Evolutionary conservation across 345 rosid species (phyloP).

Genomic region (Raphanus sativus): DNA sequence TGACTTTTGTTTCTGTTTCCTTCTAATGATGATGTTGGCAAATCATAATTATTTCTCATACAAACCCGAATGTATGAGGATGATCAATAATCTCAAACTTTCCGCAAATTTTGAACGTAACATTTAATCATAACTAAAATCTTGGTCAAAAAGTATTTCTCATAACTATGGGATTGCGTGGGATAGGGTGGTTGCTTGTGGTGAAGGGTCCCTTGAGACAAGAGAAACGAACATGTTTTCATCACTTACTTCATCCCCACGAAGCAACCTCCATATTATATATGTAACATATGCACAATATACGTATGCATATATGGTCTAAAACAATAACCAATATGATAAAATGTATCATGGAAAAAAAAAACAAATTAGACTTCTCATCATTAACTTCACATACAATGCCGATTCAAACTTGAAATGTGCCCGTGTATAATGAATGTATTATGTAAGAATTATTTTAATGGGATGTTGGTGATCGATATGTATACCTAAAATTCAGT

Average conservation of each 20-base stretch:
- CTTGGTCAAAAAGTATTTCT: not conserved
- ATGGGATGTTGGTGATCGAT: not conserved
- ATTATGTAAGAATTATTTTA: not conserved
- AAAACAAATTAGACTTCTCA: not conserved
- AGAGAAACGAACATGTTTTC: slow-evolving; percentile 42
- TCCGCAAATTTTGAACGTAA: not conserved
- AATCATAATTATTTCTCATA: slow-evolving; percentile 7
- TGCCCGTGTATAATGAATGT: not conserved
- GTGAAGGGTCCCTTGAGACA: slow-evolving; percentile 34
- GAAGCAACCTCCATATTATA: slow-evolving; percentile 9
- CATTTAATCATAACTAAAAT: not conserved
- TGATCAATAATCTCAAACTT: slow-evolving; percentile 1
- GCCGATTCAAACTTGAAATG: slow-evolving; percentile 2
- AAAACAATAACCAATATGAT: not conserved
- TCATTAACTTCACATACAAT: not conserved
- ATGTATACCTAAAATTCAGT: not conserved
- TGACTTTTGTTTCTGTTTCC: slow-evolving; percentile 2
- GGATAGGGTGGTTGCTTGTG: slow-evolving; percentile 36
- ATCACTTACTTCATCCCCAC: slow-evolving; percentile 32
- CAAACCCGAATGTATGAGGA: not conserved
- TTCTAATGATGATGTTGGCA: slow-evolving; percentile 1
- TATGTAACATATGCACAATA: not conserved
- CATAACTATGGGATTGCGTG: slow-evolving; percentile 5
- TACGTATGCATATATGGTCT: not conserved
- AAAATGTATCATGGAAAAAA: not conserved